These are phyloP conservation scores for Mycosarcoma maydis DNA, from an alignment of 1,284 basidiomycete genomes.

Conservation along the genomic window DNA sequence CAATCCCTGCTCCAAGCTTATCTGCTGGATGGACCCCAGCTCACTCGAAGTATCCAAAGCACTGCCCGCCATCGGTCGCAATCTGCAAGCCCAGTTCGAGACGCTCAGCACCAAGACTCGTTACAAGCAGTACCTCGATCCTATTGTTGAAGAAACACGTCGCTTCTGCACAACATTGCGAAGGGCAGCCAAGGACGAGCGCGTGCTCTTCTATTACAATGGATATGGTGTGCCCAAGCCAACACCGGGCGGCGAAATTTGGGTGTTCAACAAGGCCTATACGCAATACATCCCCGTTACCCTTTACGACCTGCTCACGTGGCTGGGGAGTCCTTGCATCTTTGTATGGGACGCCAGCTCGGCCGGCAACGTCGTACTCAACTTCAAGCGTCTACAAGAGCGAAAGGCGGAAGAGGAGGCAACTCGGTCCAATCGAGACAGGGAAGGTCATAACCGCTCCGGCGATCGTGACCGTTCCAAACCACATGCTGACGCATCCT, in stretches of 20 bases:
- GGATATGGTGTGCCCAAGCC: constrained; percentile 98
- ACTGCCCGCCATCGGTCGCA: constrained; percentile 78
- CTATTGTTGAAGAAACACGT: constrained; percentile 91
- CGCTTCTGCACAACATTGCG: constrained; percentile 86
- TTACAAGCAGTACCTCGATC: constrained; percentile 79
- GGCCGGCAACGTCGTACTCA: constrained; percentile 89
- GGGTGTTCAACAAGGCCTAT: constrained; percentile 98
- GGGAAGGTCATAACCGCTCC: constrained; percentile 48
- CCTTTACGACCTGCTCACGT: constrained; percentile 87
- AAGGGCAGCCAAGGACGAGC: constrained; percentile 89
- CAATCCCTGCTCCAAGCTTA: constrained; percentile 90
- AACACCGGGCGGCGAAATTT: constrained; percentile 93
- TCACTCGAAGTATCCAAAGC: constrained; percentile 74
- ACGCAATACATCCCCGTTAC: constrained; percentile 99
- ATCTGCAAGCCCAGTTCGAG: constrained; percentile 95
- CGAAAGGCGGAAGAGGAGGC: constrained; percentile 81
- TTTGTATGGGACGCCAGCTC: constrained; percentile 99
- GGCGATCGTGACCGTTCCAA: constrained; percentile 24
- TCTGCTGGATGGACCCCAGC: constrained; percentile 97
- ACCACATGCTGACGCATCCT: constrained; percentile 9
- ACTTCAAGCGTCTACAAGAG: constrained; percentile 88
- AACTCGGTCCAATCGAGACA: constrained; percentile 64
- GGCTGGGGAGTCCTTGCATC: constrained; percentile 86
- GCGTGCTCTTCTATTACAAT: constrained; percentile 97
- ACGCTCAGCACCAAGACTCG: constrained; percentile 79